Evolutionary conservation across 768 basidiomycete species (phyloP), one percentile per base, ranked within the genome.

Genomic region (Auricularia heimuer): DNA sequence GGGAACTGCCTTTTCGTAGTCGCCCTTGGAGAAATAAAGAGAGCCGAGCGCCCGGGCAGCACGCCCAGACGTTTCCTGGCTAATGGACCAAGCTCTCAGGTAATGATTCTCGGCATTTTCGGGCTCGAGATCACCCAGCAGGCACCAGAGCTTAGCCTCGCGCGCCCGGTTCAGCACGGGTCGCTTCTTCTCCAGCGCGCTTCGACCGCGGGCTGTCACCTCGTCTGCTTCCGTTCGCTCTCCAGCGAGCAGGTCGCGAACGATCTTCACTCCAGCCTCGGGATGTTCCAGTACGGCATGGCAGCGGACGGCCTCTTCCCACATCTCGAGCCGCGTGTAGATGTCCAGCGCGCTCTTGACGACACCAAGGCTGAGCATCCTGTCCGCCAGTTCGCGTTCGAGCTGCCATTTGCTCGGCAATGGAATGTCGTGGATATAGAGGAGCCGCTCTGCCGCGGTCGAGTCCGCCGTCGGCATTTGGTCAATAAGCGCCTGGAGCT

Each of bases 251-350:
- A 99, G 77, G 72, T 96, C 94, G 29, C 83, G 83, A 45, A 98
- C 92, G 73, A 99, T 84, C 2, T 78, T 74, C 66, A 93, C 81
- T 4, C 88, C 97, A 71, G 85, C 86, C 63, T 92, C 91, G 10
- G 82, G 83, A 68, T 83, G 78, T 68, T 96, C 94, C 77, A 95
- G 81, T 18, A 86, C 79, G 66, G 87, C 86, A 80, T 89, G 92
- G 75, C 96, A 98, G 67, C 83, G 81, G 54, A 94, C 93, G 7
- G 92, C 94, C 68, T 98, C 92, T 76, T 97, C 97, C 95, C 95
- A 99, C 94, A 98, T 94, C 77, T 98, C 94, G 66, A 98, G 79
- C 42, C 92, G 83, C 76, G 93, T 89, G 72, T 94, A 98, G 64
- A 98, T 95, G 74, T 90, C 95, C 61, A 98, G 78, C 0, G 97